A percentile compares a stretch with the other conserved stretches of the same genome.
Conservation (phyloP, 1,284 basidiomycete genomes). For the Trametes hirsuta region DNA sequence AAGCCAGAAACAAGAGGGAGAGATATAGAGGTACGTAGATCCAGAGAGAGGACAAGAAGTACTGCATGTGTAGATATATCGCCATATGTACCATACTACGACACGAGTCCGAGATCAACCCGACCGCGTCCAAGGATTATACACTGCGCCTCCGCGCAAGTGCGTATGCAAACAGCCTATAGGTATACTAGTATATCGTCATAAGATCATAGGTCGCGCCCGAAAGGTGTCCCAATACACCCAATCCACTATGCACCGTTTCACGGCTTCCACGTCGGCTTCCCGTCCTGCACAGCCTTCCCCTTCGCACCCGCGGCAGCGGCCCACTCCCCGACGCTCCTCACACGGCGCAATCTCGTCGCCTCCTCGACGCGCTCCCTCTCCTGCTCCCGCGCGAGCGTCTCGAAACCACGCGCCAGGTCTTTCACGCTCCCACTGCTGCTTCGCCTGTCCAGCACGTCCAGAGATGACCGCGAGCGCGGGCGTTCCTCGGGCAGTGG, state of each 20-base stretch:
- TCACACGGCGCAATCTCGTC: constrained; percentile 29
- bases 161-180: constrained; percentile 1
- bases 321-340: constrained; percentile 31
- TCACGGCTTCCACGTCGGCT: constrained; percentile 31
- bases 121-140: constrained; percentile 7
- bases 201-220: constrained; percentile 7
- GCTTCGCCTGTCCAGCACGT: constrained; percentile 45
- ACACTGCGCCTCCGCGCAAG: constrained; percentile 5
- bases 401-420: constrained; percentile 65
- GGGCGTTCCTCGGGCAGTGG: constrained; percentile 35
- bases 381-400: constrained; percentile 40
- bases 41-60: not conserved
- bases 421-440: constrained; percentile 73
- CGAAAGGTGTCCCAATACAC: too few species aligned
- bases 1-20: not conserved
- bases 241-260: not conserved
- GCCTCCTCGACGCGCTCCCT: constrained; percentile 27
- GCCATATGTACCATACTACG: constrained; percentile 19
- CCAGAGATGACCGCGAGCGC: constrained; percentile 27
- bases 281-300: constrained; percentile 7
- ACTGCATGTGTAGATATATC: constrained; percentile 5
- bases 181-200: constrained; percentile 6
- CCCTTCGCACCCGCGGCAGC: constrained; percentile 12
- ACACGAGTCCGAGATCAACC: not conserved
- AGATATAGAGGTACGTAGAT: not conserved